phyloP scores from a whole-genome alignment of 2,329 filamentous ascomycete genomes.

The Immersiporthe knoxdaviesiana region DNA sequence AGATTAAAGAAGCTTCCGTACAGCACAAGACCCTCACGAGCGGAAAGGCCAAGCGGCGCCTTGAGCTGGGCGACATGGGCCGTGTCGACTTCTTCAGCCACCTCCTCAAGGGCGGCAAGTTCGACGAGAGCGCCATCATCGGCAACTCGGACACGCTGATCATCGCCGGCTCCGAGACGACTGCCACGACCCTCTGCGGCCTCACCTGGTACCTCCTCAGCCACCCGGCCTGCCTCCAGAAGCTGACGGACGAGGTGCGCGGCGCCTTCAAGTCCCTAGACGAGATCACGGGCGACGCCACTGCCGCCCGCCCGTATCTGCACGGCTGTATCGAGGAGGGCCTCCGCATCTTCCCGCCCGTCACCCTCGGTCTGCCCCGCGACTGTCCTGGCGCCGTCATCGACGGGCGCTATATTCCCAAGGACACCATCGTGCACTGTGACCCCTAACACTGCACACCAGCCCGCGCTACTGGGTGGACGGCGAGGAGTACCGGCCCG shows the following conservation, averaged over 20 bases:
- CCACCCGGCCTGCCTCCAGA: constrained; percentile 38
- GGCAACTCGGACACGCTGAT: constrained; percentile 33
- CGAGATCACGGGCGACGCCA: constrained; percentile 41
- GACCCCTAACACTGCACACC: constrained; percentile 48
- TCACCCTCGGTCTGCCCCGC: constrained; percentile 36
- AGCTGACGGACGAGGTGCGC: constrained; percentile 44
- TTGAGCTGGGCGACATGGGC: constrained; percentile 25
- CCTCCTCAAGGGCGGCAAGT: constrained; percentile 28
- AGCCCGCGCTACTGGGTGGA: constrained; percentile 49
- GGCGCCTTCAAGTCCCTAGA: constrained; percentile 38
- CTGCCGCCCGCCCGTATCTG: constrained; percentile 41
- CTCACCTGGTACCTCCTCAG: constrained; percentile 36
- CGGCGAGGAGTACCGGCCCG: constrained; percentile 49
- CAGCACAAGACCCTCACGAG: constrained; percentile 32
- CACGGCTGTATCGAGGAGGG: constrained; percentile 42
- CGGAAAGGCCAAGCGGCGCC: constrained; percentile 32
- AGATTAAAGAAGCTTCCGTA: constrained; percentile 4
- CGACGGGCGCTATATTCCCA: constrained; percentile 38
- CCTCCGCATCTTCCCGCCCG: constrained; percentile 41
- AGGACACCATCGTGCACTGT: constrained; percentile 45
- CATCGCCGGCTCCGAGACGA: constrained; percentile 41
- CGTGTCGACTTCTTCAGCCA: constrained; percentile 32
- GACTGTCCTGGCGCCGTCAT: constrained; percentile 40
- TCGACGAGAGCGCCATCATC: constrained; percentile 32
- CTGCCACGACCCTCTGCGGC: constrained; percentile 38